Conservation (phyloP, 169 alveolate species). For the Plasmodium fragile region DNA sequence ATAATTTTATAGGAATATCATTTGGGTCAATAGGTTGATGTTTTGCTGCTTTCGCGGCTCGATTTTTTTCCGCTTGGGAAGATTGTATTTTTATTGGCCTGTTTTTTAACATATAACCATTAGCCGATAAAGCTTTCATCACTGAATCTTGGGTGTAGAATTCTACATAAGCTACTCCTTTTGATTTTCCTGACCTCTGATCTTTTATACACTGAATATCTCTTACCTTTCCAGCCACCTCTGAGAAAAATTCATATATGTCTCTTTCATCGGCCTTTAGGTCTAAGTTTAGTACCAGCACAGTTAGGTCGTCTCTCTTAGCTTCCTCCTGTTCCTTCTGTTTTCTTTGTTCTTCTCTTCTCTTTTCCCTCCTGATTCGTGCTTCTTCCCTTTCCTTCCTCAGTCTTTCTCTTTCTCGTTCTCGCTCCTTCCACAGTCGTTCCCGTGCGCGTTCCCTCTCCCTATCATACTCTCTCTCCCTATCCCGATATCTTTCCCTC, state of each 20-base stretch:
- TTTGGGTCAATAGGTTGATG: constrained; percentile 90
- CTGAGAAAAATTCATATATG: constrained; percentile 95
- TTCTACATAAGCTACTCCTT: constrained; percentile 98
- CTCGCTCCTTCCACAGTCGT: too few relatives aligned
- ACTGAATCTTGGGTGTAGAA: constrained; percentile 97
- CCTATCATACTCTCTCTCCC: constrained; percentile 15
- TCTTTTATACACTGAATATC: constrained; percentile 97
- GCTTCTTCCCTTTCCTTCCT: constrained; percentile 62
- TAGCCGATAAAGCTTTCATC: constrained; percentile 94
- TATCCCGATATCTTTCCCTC: constrained; percentile 21
- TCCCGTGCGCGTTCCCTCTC: constrained; percentile 11
- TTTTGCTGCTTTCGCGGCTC: constrained; percentile 97
- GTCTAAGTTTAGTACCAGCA: constrained; percentile 93
- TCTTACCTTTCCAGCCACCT: constrained; percentile 96
- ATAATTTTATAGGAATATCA: constrained; percentile 92
- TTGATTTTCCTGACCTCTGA: constrained; percentile 95
- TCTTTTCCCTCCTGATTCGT: constrained; percentile 78
- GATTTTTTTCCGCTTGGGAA: constrained; percentile 98
- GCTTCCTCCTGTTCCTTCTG: constrained; percentile 96
- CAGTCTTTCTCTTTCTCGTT: constrained; percentile 32
- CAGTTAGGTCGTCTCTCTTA: constrained; percentile 97
- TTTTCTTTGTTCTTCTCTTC: constrained; percentile 84
- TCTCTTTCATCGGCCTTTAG: constrained; percentile 96
- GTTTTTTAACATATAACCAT: constrained; percentile 93
- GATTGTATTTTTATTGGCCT: constrained; percentile 94